Evolutionary conservation across 805 yeast species (phyloP).

Genomic region (Metschnikowia henanensis): DNA sequence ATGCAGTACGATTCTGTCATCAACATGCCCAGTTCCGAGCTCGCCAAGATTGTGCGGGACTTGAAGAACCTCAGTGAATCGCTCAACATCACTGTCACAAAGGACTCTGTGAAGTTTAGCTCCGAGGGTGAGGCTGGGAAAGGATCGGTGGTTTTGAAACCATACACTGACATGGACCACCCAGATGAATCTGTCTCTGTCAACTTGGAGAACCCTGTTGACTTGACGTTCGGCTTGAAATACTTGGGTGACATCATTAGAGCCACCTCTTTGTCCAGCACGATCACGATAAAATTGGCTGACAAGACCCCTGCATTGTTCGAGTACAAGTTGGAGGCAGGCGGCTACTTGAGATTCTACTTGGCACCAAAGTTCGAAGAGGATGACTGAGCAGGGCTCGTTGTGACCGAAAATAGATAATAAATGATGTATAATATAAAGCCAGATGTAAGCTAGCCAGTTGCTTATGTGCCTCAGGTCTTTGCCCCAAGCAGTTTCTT

Average conservation of each 20-base stretch:
- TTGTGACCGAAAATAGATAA: background rate
- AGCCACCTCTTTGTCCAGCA: conserved; percentile 75
- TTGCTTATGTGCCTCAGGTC: too few species aligned
- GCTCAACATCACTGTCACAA: conserved; percentile 79
- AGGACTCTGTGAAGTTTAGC: conserved; percentile 86
- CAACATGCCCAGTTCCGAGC: conserved; percentile 84
- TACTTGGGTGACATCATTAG: conserved; percentile 90
- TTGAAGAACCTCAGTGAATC: conserved; percentile 86
- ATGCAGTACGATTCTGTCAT: conserved; percentile 86
- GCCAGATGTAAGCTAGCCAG: too few species aligned
- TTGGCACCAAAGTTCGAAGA: conserved; percentile 98
- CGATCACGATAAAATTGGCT: conserved; percentile 82
- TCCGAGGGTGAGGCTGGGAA: conserved; percentile 92
- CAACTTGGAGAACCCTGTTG: conserved; percentile 82
- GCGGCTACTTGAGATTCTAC: conserved; percentile 93
- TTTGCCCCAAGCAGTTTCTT: too few species aligned
- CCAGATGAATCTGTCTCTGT: conserved; percentile 75
- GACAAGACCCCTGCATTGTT: conserved; percentile 92
- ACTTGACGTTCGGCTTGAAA: conserved; percentile 87
- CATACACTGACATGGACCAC: conserved; percentile 76
- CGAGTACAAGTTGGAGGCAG: conserved; percentile 80
- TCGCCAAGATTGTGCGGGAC: conserved; percentile 88
- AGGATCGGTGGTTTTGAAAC: conserved; percentile 85
- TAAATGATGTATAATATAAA: background rate
- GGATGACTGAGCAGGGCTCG: conserved; percentile 48